Evolutionary conservation across 2,329 filamentous ascomycete species (phyloP).

Genomic region (Aspergillus fumigatiaffinis): DNA sequence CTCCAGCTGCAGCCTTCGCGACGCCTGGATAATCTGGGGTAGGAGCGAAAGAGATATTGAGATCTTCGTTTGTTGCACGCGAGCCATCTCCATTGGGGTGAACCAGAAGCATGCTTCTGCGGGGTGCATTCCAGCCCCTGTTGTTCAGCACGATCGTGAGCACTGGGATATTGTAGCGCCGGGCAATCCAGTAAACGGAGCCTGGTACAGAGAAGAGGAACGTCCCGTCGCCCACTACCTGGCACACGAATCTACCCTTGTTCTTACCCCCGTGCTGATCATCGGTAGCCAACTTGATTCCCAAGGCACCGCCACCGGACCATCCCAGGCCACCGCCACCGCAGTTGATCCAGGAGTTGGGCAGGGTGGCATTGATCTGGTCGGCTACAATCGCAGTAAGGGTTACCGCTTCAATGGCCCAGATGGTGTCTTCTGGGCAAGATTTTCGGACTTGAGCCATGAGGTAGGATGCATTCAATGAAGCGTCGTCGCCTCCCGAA

Average conservation of each 20-base stretch:
- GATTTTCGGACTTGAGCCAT: constrained; percentile 53
- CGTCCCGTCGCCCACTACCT: constrained; percentile 65
- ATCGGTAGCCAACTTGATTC: constrained; percentile 69
- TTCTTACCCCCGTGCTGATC: constrained; percentile 45
- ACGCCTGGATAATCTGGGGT: constrained; percentile 66
- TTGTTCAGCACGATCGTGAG: constrained; percentile 67
- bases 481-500: constrained; percentile 52
- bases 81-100: constrained; percentile 62
- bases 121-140: constrained; percentile 67
- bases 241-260: constrained; percentile 58
- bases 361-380: constrained; percentile 63
- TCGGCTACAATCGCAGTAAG: constrained; percentile 65
- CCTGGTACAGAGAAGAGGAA: constrained; percentile 64
- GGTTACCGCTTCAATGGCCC: constrained; percentile 74
- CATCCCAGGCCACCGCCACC: constrained; percentile 77
- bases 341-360: constrained; percentile 76
- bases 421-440: constrained; percentile 65
- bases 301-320: constrained; percentile 71
- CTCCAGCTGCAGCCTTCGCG: constrained; percentile 62
- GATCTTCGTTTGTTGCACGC: constrained; percentile 58
- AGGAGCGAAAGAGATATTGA: constrained; percentile 64
- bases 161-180: constrained; percentile 62
- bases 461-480: constrained; percentile 59
- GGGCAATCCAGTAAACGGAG: constrained; percentile 65
- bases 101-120: constrained; percentile 58